These are phyloP conservation scores for Alternaria dauci DNA, from an alignment of 2,329 filamentous ascomycete species.

Conservation along the genomic window DNA sequence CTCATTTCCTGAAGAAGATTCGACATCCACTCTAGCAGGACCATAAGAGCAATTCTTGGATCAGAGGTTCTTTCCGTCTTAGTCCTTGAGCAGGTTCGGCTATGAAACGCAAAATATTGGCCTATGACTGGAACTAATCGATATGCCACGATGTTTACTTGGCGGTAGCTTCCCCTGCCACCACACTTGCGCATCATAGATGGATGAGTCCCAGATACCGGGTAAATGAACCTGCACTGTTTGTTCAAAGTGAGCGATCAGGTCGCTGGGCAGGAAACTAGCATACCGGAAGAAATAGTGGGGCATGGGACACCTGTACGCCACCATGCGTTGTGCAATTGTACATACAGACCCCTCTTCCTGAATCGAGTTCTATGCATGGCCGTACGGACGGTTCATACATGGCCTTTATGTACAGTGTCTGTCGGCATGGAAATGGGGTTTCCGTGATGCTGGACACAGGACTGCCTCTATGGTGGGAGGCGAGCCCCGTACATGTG, in stretches of 20 bases:
- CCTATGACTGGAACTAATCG: neutral
- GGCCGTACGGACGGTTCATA: constrained; percentile 8
- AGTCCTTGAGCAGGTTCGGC: neutral
- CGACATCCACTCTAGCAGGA: neutral
- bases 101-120: neutral
- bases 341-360: constrained; percentile 17
- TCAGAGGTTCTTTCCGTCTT: neutral
- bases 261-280: neutral
- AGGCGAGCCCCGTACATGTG: constrained; percentile 27
- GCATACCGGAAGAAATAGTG: constrained; percentile 11
- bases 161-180: neutral
- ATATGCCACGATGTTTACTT: neutral
- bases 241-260: neutral
- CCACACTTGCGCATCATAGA: neutral
- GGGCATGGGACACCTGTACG: constrained; percentile 13
- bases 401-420: neutral
- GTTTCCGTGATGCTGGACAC: constrained; percentile 11
- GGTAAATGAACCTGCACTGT: constrained; percentile 13
- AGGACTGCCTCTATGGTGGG: constrained; percentile 24
- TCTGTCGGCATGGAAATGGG: constrained; percentile 1
- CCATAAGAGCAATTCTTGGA: neutral
- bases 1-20: neutral
- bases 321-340: constrained; percentile 20
- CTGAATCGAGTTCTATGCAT: constrained; percentile 18
- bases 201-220: constrained; percentile 8